These are phyloP conservation scores for Isabelozyma heimii DNA, from an alignment of 805 yeast genomes.

Conservation along the genomic window DNA sequence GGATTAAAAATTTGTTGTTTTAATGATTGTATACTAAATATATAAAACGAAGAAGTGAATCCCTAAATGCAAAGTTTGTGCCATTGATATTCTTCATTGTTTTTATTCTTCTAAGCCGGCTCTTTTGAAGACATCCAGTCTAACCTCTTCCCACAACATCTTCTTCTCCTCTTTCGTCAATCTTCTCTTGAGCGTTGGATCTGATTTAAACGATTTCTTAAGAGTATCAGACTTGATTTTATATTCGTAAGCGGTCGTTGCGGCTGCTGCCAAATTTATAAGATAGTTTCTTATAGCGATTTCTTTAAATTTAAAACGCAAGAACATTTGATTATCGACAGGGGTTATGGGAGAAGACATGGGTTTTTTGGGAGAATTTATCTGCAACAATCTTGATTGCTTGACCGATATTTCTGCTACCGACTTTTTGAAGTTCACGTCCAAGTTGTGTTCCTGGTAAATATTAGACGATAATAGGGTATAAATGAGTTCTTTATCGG, in stretches of 20 bases:
- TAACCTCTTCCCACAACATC: slow-evolving; percentile 46
- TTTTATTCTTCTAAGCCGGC: slow-evolving; percentile 38
- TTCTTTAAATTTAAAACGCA: slow-evolving; percentile 38
- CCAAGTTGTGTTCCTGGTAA: slow-evolving; percentile 49
- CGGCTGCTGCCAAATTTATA: slow-evolving; percentile 53
- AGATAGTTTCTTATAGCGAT: slow-evolving; percentile 49
- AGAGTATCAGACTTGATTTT: slow-evolving; percentile 35
- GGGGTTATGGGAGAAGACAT: slow-evolving; percentile 26
- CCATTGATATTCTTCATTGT: slow-evolving; percentile 15
- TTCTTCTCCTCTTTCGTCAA: slow-evolving; percentile 41
- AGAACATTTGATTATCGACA: slow-evolving; percentile 23
- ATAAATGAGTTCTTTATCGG: slow-evolving; percentile 42
- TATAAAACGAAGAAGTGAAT: background rate
- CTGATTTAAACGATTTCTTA: slow-evolving; percentile 21
- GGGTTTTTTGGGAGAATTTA: slow-evolving; percentile 22
- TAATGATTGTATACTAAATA: too few relatives aligned
- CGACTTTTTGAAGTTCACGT: slow-evolving; percentile 39
- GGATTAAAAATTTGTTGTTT: too few relatives aligned
- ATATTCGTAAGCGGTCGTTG: slow-evolving; percentile 52
- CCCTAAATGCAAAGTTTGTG: background rate
- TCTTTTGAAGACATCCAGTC: slow-evolving; percentile 50
- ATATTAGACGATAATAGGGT: slow-evolving; percentile 40
- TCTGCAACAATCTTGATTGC: slow-evolving; percentile 42
- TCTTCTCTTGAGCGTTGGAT: slow-evolving; percentile 20
- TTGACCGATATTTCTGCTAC: slow-evolving; percentile 51